Conservation (phyloP, 257 asterid species). For the Solanum habrochaites region DNA sequence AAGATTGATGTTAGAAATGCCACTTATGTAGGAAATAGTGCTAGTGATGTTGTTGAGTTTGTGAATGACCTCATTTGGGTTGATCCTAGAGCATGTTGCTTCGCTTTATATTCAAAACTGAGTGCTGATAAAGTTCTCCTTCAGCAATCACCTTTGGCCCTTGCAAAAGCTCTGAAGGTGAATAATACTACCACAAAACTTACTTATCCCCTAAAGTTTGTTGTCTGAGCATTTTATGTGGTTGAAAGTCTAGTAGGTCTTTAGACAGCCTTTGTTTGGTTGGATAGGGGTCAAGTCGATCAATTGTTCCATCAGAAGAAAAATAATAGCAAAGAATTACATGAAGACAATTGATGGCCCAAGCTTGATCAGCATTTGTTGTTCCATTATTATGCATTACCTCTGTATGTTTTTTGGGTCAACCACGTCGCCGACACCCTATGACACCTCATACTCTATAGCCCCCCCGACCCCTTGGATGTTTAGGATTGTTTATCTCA, state of each 20-base stretch:
- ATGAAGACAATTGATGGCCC: not conserved
- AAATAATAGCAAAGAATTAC: not conserved
- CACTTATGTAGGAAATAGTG: not conserved
- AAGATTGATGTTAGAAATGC: not conserved
- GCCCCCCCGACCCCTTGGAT: no score
- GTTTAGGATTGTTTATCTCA: not conserved
- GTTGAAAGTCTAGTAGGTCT: not conserved
- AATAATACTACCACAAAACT: not conserved
- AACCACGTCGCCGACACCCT: no score
- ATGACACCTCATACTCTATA: no score
- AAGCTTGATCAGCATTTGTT: not conserved
- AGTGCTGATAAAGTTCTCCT: slow-evolving; percentile 45
- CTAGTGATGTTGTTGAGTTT: slow-evolving; percentile 5
- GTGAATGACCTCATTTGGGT: slow-evolving; percentile 55
- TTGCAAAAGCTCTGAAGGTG: slow-evolving; percentile 92
- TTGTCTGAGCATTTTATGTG: not conserved
- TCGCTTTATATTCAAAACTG: slow-evolving; percentile 67
- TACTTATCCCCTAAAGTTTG: not conserved
- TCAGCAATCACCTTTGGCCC: slow-evolving; percentile 78
- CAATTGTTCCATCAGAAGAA: not conserved
- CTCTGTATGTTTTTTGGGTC: no score
- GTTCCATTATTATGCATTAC: not conserved
- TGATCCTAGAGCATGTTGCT: slow-evolving; percentile 76
- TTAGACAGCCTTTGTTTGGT: not conserved
- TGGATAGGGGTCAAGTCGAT: not conserved